Evolutionary conservation across 345 rosid genomes (phyloP), one percentile per base, ranked within the genome.

Genomic region (Salix koriyanagi): DNA sequence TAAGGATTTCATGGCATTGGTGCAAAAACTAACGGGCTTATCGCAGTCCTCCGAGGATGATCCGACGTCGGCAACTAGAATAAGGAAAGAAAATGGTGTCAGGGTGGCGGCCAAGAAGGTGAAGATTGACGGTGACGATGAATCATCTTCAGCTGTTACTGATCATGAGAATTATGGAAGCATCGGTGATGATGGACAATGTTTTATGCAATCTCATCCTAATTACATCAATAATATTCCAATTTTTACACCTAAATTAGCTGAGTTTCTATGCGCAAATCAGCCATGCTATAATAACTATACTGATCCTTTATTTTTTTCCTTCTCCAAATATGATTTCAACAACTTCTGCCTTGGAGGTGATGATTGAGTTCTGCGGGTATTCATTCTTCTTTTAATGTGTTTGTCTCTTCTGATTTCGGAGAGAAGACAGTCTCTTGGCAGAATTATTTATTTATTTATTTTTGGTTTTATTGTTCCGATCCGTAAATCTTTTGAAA

Each of bases 11-110:
- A 92, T 92, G 98, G 91, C 92, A 32, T 80, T 96, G 70, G 98
- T 93, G 70, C 99, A 93, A 37, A 95, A 91, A 73, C 92, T 95
- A 62, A 95, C 99, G 2, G 99, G 99, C 1, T 78, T 89, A 36
- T 89, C 94, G 2, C 91, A 86, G 4, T 76, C 88, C 19, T 32
- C 34, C 34, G 86, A 79, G 28, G 88, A 87, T 9, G 87, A 84
- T 21, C 61, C 46, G 28, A 26, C 28, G 12, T 9, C 42, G 42
- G 42, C 9, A 58, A 42, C 41, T 30, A 52, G 18, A 3, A 62
- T 30, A 16, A 60, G 66, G 66, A 65, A 67, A 30, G 82, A 83
- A 56, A 80, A 76, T 5, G 79, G 34, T 13, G 56, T 61, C 25
- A 41, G 37, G 56, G 7, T 39, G 50, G 16, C 23, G 37, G 4